Evolutionary conservation across 306 rosid species (phyloP).

Genomic region (Nissolia schottii): DNA sequence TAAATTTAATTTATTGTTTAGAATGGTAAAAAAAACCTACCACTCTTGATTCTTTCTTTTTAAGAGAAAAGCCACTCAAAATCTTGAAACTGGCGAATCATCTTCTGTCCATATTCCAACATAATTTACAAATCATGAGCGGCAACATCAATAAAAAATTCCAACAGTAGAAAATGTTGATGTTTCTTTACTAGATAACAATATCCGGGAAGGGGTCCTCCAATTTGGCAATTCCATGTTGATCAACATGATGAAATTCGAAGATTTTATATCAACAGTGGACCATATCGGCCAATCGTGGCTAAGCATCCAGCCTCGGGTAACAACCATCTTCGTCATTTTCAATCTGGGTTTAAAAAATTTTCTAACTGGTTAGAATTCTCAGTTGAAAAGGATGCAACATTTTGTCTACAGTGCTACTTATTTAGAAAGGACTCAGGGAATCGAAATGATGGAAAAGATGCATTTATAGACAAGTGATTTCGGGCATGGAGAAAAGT

Average conservation of each 20-base stretch:
- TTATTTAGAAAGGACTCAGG: not conserved
- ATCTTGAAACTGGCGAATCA: not conserved
- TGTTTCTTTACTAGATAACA: not conserved
- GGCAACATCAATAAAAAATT: not conserved
- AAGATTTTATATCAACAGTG: not conserved
- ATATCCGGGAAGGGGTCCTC: not conserved
- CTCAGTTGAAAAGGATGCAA: not conserved
- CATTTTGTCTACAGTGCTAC: not conserved
- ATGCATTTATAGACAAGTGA: not conserved
- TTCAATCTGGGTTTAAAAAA: not conserved
- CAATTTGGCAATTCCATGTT: not conserved
- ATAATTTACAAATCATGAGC: not conserved
- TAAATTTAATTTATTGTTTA: too few relatives aligned
- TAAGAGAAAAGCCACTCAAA: not conserved
- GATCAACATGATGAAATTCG: not conserved
- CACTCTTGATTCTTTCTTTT: not conserved
- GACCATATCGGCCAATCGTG: not conserved
- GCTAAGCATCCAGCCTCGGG: not conserved
- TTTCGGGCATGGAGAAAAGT: not conserved
- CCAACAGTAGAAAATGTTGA: not conserved
- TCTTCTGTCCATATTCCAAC: too few relatives aligned
- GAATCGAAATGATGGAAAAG: not conserved
- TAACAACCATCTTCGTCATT: not conserved
- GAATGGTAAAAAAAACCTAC: too few relatives aligned
- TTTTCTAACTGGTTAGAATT: not conserved